Percentiles rank a stretch among this genome's conserved stretches.
These are phyloP conservation scores for Piromyces finnis DNA, from an alignment of 192 early-diverging fungal species.

Conservation along the genomic window DNA sequence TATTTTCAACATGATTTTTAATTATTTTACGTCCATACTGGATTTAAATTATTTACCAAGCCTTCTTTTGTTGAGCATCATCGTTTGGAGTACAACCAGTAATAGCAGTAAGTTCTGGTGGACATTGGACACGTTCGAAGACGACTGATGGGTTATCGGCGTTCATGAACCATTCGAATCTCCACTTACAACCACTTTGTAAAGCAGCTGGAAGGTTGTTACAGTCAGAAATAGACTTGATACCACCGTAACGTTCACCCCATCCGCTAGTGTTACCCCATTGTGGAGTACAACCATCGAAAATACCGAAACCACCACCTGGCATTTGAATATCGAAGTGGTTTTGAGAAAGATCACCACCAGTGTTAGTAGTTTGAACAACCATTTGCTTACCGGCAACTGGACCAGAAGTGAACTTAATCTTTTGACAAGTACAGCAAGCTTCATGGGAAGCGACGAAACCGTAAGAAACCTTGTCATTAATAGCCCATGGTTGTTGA, in stretches of 20 bases:
- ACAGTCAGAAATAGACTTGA: neutral
- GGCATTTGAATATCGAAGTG: conserved; percentile 3
- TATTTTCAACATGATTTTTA: no score
- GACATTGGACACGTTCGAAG: neutral
- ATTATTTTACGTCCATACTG: no score
- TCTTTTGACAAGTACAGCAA: neutral
- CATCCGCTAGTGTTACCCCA: neutral
- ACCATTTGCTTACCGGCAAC: neutral
- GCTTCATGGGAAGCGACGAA: neutral
- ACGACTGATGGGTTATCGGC: neutral
- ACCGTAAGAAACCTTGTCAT: neutral
- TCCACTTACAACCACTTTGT: neutral
- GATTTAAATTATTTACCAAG: no score
- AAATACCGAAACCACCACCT: conserved; percentile 4
- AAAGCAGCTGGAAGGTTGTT: neutral
- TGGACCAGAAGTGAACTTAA: conserved; percentile 1
- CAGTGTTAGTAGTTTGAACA: conserved; percentile 2
- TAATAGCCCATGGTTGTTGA: neutral
- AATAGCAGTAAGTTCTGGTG: neutral
- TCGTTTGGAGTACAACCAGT: neutral
- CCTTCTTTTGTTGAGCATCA: no score
- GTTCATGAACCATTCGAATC: conserved; percentile 4
- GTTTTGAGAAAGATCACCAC: neutral
- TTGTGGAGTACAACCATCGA: conserved; percentile 2
- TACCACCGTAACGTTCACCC: conserved; percentile 2